Percentiles rank a stretch among this genome's conserved stretches.
Conservation (phyloP, 2,329 filamentous ascomycete species). For the Alternaria sp. region DNA sequence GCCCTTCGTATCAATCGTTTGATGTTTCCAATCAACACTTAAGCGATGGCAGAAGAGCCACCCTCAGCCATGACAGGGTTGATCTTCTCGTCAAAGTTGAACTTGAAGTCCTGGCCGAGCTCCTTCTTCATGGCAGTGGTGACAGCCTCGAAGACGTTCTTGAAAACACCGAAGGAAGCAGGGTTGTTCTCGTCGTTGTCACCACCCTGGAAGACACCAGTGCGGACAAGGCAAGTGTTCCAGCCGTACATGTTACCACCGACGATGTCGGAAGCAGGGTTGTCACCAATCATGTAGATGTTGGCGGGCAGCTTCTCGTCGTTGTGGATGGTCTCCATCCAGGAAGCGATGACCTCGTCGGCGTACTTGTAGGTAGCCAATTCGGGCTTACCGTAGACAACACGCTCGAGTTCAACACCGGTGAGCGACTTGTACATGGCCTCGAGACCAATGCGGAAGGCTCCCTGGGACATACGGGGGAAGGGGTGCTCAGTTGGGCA, state of each 20-base stretch:
- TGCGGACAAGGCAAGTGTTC: conserved; percentile 81
- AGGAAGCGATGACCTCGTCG: conserved; percentile 74
- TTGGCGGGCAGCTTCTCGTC: conserved; percentile 73
- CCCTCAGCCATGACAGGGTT: conserved; percentile 70
- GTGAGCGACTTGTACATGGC: conserved; percentile 77
- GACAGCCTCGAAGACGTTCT: conserved; percentile 76
- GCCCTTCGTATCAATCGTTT: neutral
- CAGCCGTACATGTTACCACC: conserved; percentile 83
- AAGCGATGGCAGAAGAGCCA: conserved; percentile 64
- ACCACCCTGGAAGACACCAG: conserved; percentile 79
- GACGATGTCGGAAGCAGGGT: conserved; percentile 76
- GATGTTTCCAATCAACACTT: conserved; percentile 25
- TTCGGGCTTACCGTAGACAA: conserved; percentile 79
- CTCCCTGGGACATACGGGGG: conserved; percentile 75
- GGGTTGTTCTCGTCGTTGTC: conserved; percentile 80
- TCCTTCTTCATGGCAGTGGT: conserved; percentile 72
- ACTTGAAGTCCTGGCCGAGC: conserved; percentile 76
- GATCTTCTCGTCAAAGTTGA: conserved; percentile 74
- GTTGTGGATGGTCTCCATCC: conserved; percentile 79
- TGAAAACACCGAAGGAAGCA: conserved; percentile 78
- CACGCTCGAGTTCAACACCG: conserved; percentile 75
- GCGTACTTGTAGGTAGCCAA: conserved; percentile 80
- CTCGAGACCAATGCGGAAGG: conserved; percentile 78
- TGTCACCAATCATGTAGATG: conserved; percentile 81
- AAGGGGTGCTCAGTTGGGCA: conserved; percentile 68